Evolutionary conservation across 192 early-diverging fungal genomes (phyloP), one percentile per base, ranked within the genome.

Genomic region (Umbelopsis vinacea): DNA sequence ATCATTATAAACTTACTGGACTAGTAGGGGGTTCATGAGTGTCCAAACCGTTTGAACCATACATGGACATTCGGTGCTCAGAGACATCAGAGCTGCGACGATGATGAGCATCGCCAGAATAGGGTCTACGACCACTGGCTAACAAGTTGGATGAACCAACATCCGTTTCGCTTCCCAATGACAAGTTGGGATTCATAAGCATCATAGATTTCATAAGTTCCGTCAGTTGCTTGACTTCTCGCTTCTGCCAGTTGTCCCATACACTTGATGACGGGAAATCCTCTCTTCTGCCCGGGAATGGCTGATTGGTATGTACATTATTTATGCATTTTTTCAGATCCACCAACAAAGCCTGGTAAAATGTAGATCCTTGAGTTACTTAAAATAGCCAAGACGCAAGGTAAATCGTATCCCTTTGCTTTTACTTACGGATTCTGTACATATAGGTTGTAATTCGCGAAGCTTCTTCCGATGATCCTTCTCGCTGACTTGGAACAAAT

Each of bases 161-260:
- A 26, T 78, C 77, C 19, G 68, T 69, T 26, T 73, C 76, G 69
- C 57, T 76, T 45, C 53, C 63, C 29, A 71, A 46, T 2, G 78
- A 66, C n/a, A 79, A 22, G 46, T 82, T 55, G 69, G 86, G 74
- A 66, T 81, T 79, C 50, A 66, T 52, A 52, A 75, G 8, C 53
- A 71, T 76, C 67, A 84, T 26, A 23, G 71, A 71, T 76, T 79
- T 73, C 50, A 87, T 68, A 10, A 89, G 67, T 7, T 71, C 86
- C 37, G 80, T 78, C 19, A 90, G 76, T 37, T 84, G 73, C 23
- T 86, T 76, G 14, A 82, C 76, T 72, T 92, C 87, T 8, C 81
- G 77, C 45, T 71, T 80, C 45, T 84, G 79, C 80, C 87, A 88
- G 46, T 80, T 79, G 35, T 91, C 85, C 52, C 85, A 86, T 15